These are phyloP conservation scores for Metarhizium robertsii DNA, from an alignment of 2,329 filamentous ascomycete genomes.

Conservation along the genomic window DNA sequence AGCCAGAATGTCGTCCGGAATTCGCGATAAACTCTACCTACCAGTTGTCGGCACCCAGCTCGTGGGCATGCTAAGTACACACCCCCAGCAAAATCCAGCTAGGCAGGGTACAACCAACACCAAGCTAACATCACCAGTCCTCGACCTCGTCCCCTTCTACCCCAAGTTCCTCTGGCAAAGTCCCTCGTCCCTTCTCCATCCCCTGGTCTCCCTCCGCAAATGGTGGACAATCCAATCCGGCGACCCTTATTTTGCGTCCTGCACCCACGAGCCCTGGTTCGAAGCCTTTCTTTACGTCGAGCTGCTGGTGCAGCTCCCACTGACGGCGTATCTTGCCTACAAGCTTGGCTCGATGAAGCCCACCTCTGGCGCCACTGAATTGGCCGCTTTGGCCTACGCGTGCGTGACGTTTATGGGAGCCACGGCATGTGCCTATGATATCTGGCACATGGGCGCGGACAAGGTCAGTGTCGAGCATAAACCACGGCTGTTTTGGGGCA, in stretches of 20 bases:
- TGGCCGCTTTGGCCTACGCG: slow-evolving; percentile 42
- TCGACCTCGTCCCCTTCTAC: slow-evolving; percentile 46
- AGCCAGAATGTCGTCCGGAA: slow-evolving; percentile 1
- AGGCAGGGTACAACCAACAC: too few species aligned
- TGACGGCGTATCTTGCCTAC: slow-evolving; percentile 36
- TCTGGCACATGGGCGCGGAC: slow-evolving; percentile 36
- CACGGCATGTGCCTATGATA: slow-evolving; percentile 40
- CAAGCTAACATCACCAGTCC: slow-evolving; percentile 24
- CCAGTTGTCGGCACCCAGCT: slow-evolving; percentile 23
- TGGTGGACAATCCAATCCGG: slow-evolving; percentile 39
- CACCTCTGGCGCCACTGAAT: slow-evolving; percentile 32
- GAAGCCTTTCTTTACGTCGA: slow-evolving; percentile 41
- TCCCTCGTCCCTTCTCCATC: slow-evolving; percentile 35
- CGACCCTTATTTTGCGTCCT: slow-evolving; percentile 41
- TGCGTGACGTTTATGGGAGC: slow-evolving; percentile 43
- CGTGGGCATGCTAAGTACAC: slow-evolving; percentile 26
- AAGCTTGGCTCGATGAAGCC: slow-evolving; percentile 24
- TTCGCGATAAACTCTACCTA: slow-evolving; percentile 27
- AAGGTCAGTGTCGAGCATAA: slow-evolving; percentile 36
- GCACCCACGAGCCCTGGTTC: slow-evolving; percentile 37
- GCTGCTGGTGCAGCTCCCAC: slow-evolving; percentile 39
- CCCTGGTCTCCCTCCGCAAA: slow-evolving; percentile 33
- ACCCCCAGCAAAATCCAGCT: background rate
- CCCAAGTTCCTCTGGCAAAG: slow-evolving; percentile 34
- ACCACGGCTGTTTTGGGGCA: slow-evolving; percentile 33